Base-by-base conservation (phyloP, 257 asterid species). In the Paraleonurus japonicus region DNA sequence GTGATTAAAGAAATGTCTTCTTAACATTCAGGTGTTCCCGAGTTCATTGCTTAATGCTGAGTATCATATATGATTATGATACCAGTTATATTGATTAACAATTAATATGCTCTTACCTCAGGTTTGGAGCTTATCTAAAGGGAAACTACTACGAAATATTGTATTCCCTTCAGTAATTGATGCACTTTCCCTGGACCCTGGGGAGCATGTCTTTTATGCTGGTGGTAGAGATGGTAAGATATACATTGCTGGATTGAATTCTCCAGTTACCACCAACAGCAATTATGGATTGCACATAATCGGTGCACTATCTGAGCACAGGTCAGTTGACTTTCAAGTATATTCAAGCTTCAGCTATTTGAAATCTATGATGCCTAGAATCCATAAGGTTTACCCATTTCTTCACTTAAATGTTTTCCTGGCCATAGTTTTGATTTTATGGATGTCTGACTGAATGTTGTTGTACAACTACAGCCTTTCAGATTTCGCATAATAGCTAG, bases 181-280 rank as follows among this genome's bases (percentile, higher is more conserved):
- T 77, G 89, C 96, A 39, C 78, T 94, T 73, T 92, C 87, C n/a
- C 73, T 94, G 77, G 97, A 85, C 73, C 90, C 90, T 30, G 86
- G 90, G 32, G 97, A 91, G 83, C 86, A 85, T 53, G 88, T 85
- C 74, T 91, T 94, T 82, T 91, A 91, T 82, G 99, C 99, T 7
- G 96, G 97, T 81, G 88, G 95, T 61, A 85, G 95, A 82, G 97
- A 93, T 84, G 98, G 98, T 57, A 93, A 86, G 76, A 89, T 92
- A 82, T 88, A 92, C 79, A 84, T 88, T 58, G 96, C 82, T 37
- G 88, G 87, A 71, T 78, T 95, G 72, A 83, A 84, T 85, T 88
- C 91, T 73, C 85, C 80, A 48, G 83, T 61, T 17, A 69, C 80
- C 73, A 71, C 85, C 76, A 82, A 63, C 81, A 78, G 80, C 81